These are phyloP conservation scores for Penicillium sp. DNA, from an alignment of 2,329 filamentous ascomycete genomes.

Conservation along the genomic window DNA sequence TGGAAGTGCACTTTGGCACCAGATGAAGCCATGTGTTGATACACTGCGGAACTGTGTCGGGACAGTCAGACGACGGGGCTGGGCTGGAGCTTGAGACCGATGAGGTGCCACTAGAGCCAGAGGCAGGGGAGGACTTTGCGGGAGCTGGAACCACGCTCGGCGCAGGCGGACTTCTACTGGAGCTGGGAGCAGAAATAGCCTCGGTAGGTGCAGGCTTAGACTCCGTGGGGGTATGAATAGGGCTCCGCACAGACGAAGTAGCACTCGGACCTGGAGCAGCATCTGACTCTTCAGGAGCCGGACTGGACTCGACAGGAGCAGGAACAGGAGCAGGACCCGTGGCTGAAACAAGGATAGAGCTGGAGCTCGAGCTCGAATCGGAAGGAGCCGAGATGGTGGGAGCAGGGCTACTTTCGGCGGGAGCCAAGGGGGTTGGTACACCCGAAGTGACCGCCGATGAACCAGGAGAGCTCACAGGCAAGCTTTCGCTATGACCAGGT, in stretches of 20 bases:
- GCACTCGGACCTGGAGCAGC: no score
- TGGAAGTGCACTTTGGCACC: constrained; percentile 66
- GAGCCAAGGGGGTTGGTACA: background rate
- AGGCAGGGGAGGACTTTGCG: no score
- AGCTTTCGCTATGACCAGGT: no score
- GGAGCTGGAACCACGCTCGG: no score
- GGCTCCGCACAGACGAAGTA: no score
- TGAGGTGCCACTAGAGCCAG: constrained; percentile 20
- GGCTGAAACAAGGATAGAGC: no score
- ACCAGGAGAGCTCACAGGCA: background rate
- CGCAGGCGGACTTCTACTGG: no score
- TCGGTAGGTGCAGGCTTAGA: no score
- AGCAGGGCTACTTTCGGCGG: background rate
- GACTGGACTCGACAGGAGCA: background rate
- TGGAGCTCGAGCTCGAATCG: background rate
- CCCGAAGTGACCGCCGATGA: background rate
- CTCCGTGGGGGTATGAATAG: no score
- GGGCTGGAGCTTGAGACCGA: constrained; percentile 25
- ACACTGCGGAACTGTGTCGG: constrained; percentile 74
- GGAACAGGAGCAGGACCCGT: background rate
- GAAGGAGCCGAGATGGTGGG: background rate
- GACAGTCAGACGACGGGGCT: constrained; percentile 44
- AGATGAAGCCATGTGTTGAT: constrained; percentile 82
- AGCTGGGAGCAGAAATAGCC: no score
- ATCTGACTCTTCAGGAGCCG: no score